Conservation (phyloP, 495 filamentous ascomycete genomes). For the Aspergillus affinis region DNA sequence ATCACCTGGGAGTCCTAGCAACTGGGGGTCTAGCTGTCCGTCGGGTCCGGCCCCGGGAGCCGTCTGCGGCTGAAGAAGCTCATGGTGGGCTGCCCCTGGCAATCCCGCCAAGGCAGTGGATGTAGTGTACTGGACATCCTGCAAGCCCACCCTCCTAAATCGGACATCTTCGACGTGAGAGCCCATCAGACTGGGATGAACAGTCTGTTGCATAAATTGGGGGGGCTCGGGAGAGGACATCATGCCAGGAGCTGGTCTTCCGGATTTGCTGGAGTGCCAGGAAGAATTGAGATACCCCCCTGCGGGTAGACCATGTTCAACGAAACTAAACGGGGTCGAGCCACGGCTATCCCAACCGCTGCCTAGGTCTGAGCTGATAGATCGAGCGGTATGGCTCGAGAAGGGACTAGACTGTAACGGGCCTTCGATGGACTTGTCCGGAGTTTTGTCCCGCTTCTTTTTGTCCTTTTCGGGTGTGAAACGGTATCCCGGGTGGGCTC, state of each 20-base stretch:
- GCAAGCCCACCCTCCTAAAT: constrained; percentile 30
- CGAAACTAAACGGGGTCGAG: constrained; percentile 35
- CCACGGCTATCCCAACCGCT: constrained; percentile 32
- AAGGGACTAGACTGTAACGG: constrained; percentile 25
- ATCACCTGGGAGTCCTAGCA: constrained; percentile 33
- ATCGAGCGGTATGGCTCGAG: constrained; percentile 21
- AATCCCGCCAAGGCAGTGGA: constrained; percentile 46
- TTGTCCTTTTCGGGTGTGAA: constrained; percentile 83
- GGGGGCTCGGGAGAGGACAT: constrained; percentile 51
- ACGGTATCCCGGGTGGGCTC: constrained; percentile 90
- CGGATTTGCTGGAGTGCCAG: constrained; percentile 56
- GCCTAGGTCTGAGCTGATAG: constrained; percentile 29
- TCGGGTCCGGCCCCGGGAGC: constrained; percentile 20
- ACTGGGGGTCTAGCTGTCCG: constrained; percentile 47
- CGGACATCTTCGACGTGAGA: constrained; percentile 31
- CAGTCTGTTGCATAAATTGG: constrained; percentile 63
- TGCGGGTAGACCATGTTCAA: constrained; percentile 25
- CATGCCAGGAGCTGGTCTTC: constrained; percentile 54
- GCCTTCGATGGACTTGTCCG: constrained; percentile 23
- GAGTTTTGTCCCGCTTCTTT: constrained; percentile 43
- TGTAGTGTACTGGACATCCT: constrained; percentile 31
- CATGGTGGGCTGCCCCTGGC: constrained; percentile 54
- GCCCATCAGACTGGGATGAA: constrained; percentile 31
- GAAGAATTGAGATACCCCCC: constrained; percentile 29
- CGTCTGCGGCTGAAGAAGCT: constrained; percentile 46